Conservation (phyloP, 192 early-diverging fungal species). For the Rhizophagus prolifer region DNA sequence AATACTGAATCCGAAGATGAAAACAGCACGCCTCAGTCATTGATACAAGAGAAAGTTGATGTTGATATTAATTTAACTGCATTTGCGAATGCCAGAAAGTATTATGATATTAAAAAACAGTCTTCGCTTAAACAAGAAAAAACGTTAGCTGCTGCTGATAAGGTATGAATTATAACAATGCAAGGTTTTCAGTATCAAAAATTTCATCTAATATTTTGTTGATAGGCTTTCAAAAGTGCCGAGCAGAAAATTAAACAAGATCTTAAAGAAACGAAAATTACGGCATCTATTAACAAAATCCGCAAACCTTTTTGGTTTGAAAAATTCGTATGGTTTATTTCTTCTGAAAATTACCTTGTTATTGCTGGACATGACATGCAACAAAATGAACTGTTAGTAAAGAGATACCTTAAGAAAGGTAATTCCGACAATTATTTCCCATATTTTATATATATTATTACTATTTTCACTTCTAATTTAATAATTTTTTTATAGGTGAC, state of each 20-base stretch:
- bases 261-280: constrained; percentile 73
- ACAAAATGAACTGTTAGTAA: constrained; percentile 92
- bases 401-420: constrained; percentile 60
- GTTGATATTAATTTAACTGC: constrained; percentile 87
- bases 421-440: neutral
- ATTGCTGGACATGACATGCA: constrained; percentile 89
- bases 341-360: constrained; percentile 89
- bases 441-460: neutral
- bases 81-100: constrained; percentile 85
- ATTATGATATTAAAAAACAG: constrained; percentile 83
- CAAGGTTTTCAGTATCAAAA: neutral
- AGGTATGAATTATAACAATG: constrained; percentile 38
- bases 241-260: constrained; percentile 88
- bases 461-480: neutral
- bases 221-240: constrained; percentile 78
- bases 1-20: constrained; percentile 46
- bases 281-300: constrained; percentile 73
- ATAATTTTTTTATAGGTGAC: constrained; percentile 63
- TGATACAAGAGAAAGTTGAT: constrained; percentile 59
- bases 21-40: constrained; percentile 46
- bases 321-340: constrained; percentile 95
- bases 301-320: constrained; percentile 98
- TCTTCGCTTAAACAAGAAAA: constrained; percentile 89
- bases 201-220: neutral
- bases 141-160: constrained; percentile 78